Percentiles rank a stretch among this genome's conserved stretches.
Conservation (phyloP, 2,329 filamentous ascomycete genomes). For the Colletotrichum higginsianum region DNA sequence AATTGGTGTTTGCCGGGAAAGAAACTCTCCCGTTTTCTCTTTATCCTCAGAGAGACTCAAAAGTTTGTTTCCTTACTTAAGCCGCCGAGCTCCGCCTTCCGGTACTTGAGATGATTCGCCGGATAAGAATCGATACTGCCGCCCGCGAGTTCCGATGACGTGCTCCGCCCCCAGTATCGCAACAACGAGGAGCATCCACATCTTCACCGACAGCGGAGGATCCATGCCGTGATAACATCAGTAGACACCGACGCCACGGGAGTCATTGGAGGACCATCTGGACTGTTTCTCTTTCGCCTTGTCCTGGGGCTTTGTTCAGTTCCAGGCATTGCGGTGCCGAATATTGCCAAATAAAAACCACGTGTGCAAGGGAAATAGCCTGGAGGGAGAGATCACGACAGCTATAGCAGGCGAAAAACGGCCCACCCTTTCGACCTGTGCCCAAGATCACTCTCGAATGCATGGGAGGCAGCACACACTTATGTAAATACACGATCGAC, state of each 20-base stretch:
- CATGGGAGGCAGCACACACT: too few relatives aligned
- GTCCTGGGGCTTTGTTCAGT: too few relatives aligned
- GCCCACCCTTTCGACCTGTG: too few relatives aligned
- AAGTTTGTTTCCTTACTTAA: background rate
- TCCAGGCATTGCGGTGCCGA: too few relatives aligned
- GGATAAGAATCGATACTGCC: background rate
- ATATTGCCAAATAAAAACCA: too few relatives aligned
- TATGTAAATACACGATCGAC: too few relatives aligned
- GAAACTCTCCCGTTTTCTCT: background rate
- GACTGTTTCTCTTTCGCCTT: background rate
- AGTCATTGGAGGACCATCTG: background rate
- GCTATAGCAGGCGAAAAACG: too few relatives aligned
- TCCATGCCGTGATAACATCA: background rate
- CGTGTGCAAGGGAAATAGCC: too few relatives aligned
- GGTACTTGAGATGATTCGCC: constrained; percentile 9
- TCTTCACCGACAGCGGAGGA: background rate
- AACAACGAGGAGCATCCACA: constrained; percentile 12
- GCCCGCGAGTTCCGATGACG: constrained; percentile 32
- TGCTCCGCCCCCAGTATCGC: constrained; percentile 28
- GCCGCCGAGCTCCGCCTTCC: background rate
- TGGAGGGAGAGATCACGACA: too few relatives aligned
- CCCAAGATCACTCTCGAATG: too few relatives aligned
- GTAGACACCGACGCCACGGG: too few relatives aligned
- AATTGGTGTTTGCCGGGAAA: background rate
- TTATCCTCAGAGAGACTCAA: background rate